Conservation (phyloP, 441 rosid species). For the Croton laevigatus region DNA sequence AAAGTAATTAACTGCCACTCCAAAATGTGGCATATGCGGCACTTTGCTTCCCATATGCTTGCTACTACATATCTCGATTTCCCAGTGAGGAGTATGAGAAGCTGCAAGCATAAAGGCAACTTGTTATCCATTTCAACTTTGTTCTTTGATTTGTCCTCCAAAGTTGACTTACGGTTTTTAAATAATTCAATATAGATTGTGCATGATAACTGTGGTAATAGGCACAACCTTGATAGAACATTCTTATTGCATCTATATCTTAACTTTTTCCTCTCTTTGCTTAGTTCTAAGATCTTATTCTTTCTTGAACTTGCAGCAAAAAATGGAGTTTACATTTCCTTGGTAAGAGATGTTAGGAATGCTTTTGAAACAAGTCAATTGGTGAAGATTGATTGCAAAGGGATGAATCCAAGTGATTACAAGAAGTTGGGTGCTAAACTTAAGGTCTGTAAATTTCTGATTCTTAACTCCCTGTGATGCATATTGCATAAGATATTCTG, state of each 20-base stretch:
- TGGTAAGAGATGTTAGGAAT: constrained; percentile 74
- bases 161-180: background rate
- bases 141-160: background rate
- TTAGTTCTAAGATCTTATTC: background rate
- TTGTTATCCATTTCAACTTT: background rate
- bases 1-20: background rate
- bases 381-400: constrained; percentile 80
- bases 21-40: background rate
- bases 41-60: background rate
- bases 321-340: constrained; percentile 73
- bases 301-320: constrained; percentile 51
- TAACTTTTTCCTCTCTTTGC: background rate
- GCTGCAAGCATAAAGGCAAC: background rate
- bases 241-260: background rate
- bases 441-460: constrained; percentile 44
- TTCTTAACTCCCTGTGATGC: constrained; percentile 11
- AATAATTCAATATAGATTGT: background rate
- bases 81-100: background rate
- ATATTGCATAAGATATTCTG: background rate
- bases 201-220: background rate
- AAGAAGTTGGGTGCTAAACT: constrained; percentile 94
- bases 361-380: constrained; percentile 83
- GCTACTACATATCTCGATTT: background rate
- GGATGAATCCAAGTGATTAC: constrained; percentile 79
- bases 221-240: background rate